Conservation (phyloP, 129 eudicot species). For the Centaurea solstitialis region DNA sequence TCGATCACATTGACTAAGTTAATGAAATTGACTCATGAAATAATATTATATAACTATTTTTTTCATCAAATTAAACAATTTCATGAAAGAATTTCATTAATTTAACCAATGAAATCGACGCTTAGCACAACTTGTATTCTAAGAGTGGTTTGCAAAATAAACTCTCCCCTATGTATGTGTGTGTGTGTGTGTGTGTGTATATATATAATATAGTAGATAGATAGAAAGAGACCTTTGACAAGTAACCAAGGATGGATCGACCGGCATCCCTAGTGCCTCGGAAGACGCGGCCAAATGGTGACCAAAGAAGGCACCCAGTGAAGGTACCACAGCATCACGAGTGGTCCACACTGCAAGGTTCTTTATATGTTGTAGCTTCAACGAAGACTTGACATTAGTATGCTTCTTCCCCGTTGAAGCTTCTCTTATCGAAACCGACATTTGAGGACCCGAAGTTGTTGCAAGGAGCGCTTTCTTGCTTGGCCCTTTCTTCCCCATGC, state of each 20-base stretch:
- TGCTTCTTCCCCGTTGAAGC: conserved; percentile 68
- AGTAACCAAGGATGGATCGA: conserved; percentile 60
- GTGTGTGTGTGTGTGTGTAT: too few species aligned
- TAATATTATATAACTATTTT: too few species aligned
- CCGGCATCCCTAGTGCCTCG: conserved; percentile 57
- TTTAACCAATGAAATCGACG: too few species aligned
- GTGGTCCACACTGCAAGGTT: conserved; percentile 77
- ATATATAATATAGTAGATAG: too few species aligned
- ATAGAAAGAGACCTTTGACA: conserved; percentile 63
- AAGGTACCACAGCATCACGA: conserved; percentile 55
- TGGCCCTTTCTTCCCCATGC: conserved; percentile 56
- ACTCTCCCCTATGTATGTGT: too few species aligned
- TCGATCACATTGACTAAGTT: too few species aligned
- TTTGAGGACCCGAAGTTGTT: conserved; percentile 21
- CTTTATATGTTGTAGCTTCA: conserved; percentile 73
- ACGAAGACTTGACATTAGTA: conserved; percentile 49
- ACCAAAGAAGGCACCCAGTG: conserved; percentile 74
- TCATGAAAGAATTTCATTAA: too few species aligned
- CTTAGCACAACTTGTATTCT: too few species aligned
- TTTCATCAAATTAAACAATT: too few species aligned
- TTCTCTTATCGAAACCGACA: conserved; percentile 60
- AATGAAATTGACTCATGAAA: too few species aligned
- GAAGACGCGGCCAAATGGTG: conserved; percentile 63
- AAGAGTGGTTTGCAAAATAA: too few species aligned
- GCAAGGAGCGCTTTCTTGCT: conserved; percentile 30